These are phyloP conservation scores for Plectranthus barbatus DNA, from an alignment of 257 asterid genomes.

Conservation along the genomic window DNA sequence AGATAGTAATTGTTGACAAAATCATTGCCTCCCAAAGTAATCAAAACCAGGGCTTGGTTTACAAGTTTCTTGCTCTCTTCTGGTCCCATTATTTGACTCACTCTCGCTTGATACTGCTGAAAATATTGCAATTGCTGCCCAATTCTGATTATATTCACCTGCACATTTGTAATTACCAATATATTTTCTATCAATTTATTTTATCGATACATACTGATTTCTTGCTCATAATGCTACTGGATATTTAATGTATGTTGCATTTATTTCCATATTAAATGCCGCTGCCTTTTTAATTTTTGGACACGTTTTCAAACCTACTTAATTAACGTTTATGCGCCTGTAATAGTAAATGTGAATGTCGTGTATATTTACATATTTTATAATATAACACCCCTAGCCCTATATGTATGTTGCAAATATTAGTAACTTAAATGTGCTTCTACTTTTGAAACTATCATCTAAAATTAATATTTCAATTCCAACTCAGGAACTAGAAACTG, in stretches of 20 bases:
- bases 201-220: too few species aligned
- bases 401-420: background rate
- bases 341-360: background rate
- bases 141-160: conserved; percentile 70
- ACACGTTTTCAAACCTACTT: background rate
- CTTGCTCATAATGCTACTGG: too few species aligned
- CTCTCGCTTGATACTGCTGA: conserved; percentile 48
- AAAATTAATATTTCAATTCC: background rate
- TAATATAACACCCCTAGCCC: background rate
- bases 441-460: background rate
- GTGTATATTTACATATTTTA: background rate
- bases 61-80: conserved; percentile 35
- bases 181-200: background rate
- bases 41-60: conserved; percentile 57
- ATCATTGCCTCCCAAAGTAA: conserved; percentile 84
- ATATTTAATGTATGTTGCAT: too few species aligned
- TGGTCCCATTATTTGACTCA: conserved; percentile 43
- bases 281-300: background rate
- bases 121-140: conserved; percentile 51
- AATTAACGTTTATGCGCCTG: background rate
- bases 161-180: conserved; percentile 5
- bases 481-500: background rate
- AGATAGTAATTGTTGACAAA: conserved; percentile 79
- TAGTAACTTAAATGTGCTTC: background rate
- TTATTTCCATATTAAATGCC: too few species aligned